Base-by-base conservation (phyloP, 371 early-diverging fungal species). In the Catenaria anguillulae region DNA sequence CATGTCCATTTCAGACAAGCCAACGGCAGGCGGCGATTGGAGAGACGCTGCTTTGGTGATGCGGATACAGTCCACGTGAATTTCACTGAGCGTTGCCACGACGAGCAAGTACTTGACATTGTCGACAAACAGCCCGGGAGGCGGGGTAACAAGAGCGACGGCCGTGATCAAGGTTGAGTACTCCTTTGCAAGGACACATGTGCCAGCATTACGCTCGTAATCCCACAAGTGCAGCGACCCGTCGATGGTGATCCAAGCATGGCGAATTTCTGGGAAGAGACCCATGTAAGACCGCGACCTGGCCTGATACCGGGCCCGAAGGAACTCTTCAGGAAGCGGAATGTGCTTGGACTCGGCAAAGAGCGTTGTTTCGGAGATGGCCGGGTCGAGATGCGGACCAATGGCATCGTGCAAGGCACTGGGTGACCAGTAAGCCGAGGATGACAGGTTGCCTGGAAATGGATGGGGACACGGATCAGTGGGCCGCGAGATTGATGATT, bases 201-300 rank as follows among this genome's bases (percentile, higher is more conserved):
- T n/a, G 23, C 50, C 35, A 31, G 46, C 77, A 77, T 78, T 79
- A 34, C 82, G 81, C 46, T 70, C 71, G 68, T 89, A 93, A 68
- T 95, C 86, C 92, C 92, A 92, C 45, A 95, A 66, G 67, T 85
- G 90, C 55, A 93, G 78, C 33, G 80, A 73, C 66, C 89, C 84
- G 67, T 89, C 90, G 52, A 93, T 82, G 5, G 87, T 85, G 58
- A 92, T 85, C 84, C 92, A 95, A 12, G 87, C 93, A 37, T 89
- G 82, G 48, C 83, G 75, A 60, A 95, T 85, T 63, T 88, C 87
- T n/a, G 91, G 85, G 34, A 92, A 85, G 29, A 93, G 67, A 0
- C 93, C 93, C 80, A 89, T 84, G 71, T 87, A 92, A 63, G 76
- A 79, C 61, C 87, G 79, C 64, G 84, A 83, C 63, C 84, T 79